Base-by-base conservation (phyloP, 352 stramenopile genomes). In the Thalassiosira gravida region DNA sequence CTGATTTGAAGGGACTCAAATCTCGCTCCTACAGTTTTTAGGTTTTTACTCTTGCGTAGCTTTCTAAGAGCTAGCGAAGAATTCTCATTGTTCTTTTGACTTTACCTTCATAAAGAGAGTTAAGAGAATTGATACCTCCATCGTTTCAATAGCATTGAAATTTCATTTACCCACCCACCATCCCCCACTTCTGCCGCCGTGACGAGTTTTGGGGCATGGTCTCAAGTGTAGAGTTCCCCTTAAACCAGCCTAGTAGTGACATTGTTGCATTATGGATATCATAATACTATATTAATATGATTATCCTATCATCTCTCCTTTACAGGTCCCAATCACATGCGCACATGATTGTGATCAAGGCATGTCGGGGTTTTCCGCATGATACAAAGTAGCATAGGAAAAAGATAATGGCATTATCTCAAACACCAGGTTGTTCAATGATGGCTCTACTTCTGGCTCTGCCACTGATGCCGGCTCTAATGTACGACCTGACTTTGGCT, bases 221-320 rank as follows among this genome's bases (percentile, higher is more conserved):
- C 20, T 29, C 32, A 56, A n/a, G 16, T 56, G 5, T 5, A 39
- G 16, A 14, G 6, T 8, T 18, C 42, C 6, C 13, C 47, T 13
- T 56, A 56, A 56, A 56, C 47, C 47, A 56, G 11, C 16, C 47
- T 30, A 56, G 47, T 56, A 56, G 42, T 50, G 42, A 50, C 42
- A 50, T 39, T 39, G 5, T 39, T 39, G 32, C 11, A 39, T 39
- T 39, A n/a, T 39, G 32, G 32, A 11, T 39, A 39, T 39, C 5
- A 5, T 39, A 39, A 11, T 39, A 39, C 32, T 39, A 39, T 39
- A 5, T 39, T 39, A 39, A 11, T 39, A n/a, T n/a, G n/a, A n/a
- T 39, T 39, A 39, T 39, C 32, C 32, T 39, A 39, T 5, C 11
- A 39, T 39, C 32, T 39, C 32, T 11, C 32, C 32, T 39, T 11